Base-by-base conservation (phyloP, 108 stramenopile genomes). In the Fistulifera solaris region DNA sequence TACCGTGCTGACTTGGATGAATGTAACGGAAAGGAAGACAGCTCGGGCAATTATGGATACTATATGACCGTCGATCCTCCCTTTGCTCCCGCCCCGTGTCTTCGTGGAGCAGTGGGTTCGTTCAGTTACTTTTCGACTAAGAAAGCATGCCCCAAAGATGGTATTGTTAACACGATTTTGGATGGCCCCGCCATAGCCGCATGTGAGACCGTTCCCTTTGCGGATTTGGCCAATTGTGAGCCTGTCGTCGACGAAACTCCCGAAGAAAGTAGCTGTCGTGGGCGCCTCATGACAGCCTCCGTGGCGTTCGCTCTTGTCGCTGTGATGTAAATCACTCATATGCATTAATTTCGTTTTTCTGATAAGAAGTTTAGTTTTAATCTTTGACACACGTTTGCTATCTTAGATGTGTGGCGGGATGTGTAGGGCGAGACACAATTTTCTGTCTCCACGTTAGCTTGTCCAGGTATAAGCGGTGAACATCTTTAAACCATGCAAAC, bases 51-150 rank as follows among this genome's bases (percentile, higher is more conserved):
- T 7, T 64, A 64, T 27, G 63, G 31, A 16, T 64, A 64, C 35
- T 64, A 58, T 56, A 19, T 64, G 5, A 58, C 63, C 16, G 47
- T 38, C 16, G 57, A 64, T 23, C 63, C 63, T 40, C 63, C 63
- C 6, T 64, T 64, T 49, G 46, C 63, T 1, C 63, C 63, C 17
- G n/a, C 62, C 26, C 31, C 3, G 31, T 64, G 63, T 40, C 63
- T 64, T 27, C 14, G 27, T n/a, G 63, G 63, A 14, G 45, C 45
- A 13, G 27, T 45, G 13, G 57, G 57, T 12, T 4, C 28, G 5
- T 58, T 46, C 24, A 47, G 26, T 27, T 54, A 54, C 38, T n/a
- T 11, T 16, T 13, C 31, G n/a, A 54, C 19, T 6, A 22, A 10
- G 31, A 35, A 16, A 13, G 24, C 54, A 7, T 54, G 54, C 16